These are phyloP conservation scores for Exobasidium cylindrosporum DNA, from an alignment of 1,284 basidiomycete species.

Conservation along the genomic window DNA sequence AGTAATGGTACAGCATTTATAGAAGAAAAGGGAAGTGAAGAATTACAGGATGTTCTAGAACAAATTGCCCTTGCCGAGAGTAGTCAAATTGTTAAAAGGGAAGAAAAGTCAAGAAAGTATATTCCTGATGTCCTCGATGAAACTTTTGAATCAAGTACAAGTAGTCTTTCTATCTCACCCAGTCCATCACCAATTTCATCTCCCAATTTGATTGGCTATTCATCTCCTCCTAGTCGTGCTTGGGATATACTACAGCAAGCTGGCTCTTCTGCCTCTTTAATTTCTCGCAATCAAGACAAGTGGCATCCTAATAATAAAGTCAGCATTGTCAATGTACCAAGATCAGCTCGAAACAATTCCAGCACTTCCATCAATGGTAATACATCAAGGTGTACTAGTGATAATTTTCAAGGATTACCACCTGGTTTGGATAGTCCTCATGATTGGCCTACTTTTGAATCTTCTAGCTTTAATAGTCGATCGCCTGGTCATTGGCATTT, in stretches of 20 bases:
- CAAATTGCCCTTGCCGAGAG: conserved; percentile 37
- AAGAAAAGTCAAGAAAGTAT: neutral
- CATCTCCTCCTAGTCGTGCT: conserved; percentile 33
- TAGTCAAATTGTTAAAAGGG: neutral
- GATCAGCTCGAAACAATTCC: conserved; percentile 25
- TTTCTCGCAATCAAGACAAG: conserved; percentile 14
- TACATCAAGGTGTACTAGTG: neutral
- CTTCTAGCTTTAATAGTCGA: neutral
- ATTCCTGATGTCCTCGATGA: conserved; percentile 7
- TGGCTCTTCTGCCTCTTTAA: conserved; percentile 14
- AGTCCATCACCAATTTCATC: conserved; percentile 28
- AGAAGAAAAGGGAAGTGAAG: conserved; percentile 10
- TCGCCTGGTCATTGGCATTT: conserved; percentile 2
- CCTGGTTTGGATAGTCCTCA: conserved; percentile 6
- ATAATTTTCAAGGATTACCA: neutral
- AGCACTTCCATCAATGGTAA: conserved; percentile 11
- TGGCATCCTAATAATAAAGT: conserved; percentile 42
- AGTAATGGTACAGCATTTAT: conserved; percentile 11
- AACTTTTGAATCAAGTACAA: neutral
- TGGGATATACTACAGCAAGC: conserved; percentile 47
- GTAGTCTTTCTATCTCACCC: conserved; percentile 16
- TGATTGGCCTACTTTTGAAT: neutral
- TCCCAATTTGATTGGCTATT: conserved; percentile 23
- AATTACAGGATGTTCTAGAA: conserved; percentile 33
- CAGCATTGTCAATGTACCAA: conserved; percentile 36